Evolutionary conservation across 306 rosid genomes (phyloP).

Genomic region (Alnus glutinosa): DNA sequence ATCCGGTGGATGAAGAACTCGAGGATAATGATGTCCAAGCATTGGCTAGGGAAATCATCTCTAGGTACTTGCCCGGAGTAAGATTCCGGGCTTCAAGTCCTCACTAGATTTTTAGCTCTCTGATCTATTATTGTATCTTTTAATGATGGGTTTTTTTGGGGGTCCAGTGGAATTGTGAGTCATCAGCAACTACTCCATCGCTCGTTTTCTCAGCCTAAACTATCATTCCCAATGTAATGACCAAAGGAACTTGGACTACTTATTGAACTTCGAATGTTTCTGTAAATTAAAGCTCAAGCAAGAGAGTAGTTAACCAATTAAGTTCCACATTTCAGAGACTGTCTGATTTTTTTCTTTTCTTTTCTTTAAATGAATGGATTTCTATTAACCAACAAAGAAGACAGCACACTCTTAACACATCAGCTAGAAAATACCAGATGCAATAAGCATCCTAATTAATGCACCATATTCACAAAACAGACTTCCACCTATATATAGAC

Average conservation of each 20-base stretch:
- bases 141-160: slow-evolving; percentile 10
- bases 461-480: too few relatives aligned
- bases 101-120: slow-evolving; percentile 13
- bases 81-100: slow-evolving; percentile 52
- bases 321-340: neutral
- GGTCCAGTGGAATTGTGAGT: slow-evolving; percentile 9
- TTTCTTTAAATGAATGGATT: too few relatives aligned
- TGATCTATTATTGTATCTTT: neutral
- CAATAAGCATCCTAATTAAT: too few relatives aligned
- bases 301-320: neutral
- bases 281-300: neutral
- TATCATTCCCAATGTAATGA: neutral
- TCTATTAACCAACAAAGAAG: too few relatives aligned
- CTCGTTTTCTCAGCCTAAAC: neutral
- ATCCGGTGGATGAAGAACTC: slow-evolving; percentile 39
- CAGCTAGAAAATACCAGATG: too few relatives aligned
- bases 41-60: slow-evolving; percentile 60
- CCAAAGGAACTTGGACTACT: neutral
- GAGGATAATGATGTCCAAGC: slow-evolving; percentile 59
- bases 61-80: slow-evolving; percentile 64
- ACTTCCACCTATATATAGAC: too few relatives aligned
- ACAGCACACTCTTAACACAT: too few relatives aligned
- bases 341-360: too few relatives aligned
- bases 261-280: neutral
- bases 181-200: neutral